A percentile compares a stretch with the other conserved stretches of the same genome.
Conservation (phyloP, 2,329 filamentous ascomycete genomes). For the Xylariaceae sp. region DNA sequence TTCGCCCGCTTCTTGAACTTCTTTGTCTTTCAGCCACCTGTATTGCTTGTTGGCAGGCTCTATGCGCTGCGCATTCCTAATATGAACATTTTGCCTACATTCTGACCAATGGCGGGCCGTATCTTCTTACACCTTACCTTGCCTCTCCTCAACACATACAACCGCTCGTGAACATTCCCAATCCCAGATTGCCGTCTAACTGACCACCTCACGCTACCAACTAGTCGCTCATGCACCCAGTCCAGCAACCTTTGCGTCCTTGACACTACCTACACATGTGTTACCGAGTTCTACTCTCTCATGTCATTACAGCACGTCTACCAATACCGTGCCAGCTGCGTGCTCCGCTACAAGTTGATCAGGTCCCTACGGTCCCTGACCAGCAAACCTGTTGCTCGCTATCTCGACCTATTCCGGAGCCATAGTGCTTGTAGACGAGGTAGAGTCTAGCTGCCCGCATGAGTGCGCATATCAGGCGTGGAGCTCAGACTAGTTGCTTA, state of each 20-base stretch:
- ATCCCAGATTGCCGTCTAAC: too few species aligned
- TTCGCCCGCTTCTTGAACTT: background rate
- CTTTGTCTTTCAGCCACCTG: constrained; percentile 11
- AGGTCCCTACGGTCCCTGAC: too few species aligned
- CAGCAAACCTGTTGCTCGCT: too few species aligned
- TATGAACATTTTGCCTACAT: constrained; percentile 14
- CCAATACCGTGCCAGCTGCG: too few species aligned
- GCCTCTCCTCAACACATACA: background rate
- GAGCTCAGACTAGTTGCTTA: constrained; percentile 17
- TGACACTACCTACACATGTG: too few species aligned
- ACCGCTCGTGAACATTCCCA: too few species aligned
- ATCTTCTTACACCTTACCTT: background rate
- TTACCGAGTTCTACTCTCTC: too few species aligned
- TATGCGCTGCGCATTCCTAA: constrained; percentile 22
- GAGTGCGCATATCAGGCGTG: constrained; percentile 4
- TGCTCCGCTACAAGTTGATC: too few species aligned
- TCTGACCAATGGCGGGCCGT: constrained; percentile 18
- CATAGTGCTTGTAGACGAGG: constrained; percentile 4
- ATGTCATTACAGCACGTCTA: too few species aligned
- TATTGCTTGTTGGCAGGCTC: background rate
- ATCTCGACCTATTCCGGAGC: background rate
- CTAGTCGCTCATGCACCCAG: too few species aligned
- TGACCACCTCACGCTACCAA: too few species aligned
- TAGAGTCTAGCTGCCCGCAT: background rate
- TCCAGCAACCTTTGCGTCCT: too few species aligned